These are phyloP conservation scores for Trichoderma koningiopsis DNA, from an alignment of 2,329 filamentous ascomycete genomes.

Conservation along the genomic window DNA sequence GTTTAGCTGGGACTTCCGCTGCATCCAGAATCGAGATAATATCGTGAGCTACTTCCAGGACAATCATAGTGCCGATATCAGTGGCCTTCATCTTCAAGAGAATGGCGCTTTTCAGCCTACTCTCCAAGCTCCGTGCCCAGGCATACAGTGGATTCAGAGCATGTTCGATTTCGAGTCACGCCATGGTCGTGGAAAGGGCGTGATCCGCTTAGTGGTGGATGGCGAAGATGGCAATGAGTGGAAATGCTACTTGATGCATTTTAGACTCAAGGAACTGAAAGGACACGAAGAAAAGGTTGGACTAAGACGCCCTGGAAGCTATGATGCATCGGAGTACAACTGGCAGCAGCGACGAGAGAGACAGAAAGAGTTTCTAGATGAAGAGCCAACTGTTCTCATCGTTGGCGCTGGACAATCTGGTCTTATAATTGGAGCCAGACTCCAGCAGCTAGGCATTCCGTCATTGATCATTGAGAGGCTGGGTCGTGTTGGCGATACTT, in stretches of 20 bases:
- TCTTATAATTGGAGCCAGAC: neutral
- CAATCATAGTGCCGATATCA: neutral
- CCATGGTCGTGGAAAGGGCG: neutral
- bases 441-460: conserved; percentile 39
- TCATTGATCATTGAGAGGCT: conserved; percentile 56
- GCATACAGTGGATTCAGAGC: conserved; percentile 47
- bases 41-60: neutral
- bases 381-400: conserved; percentile 3
- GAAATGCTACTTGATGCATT: neutral
- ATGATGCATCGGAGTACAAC: neutral
- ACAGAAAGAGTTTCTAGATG: conserved; percentile 8
- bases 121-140: neutral
- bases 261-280: neutral
- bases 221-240: neutral
- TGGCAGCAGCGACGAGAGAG: conserved; percentile 13
- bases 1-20: conserved; percentile 55
- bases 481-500: conserved; percentile 62
- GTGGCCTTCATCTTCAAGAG: neutral
- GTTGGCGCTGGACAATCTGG: conserved; percentile 4
- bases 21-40: conserved; percentile 37
- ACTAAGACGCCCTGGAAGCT: neutral
- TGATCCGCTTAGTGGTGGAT: neutral
- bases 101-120: neutral
- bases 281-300: neutral
- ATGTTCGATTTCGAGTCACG: conserved; percentile 40